Evolutionary conservation across 305 asterid species (phyloP), one percentile per base, ranked within the genome.

Genomic region (Rubia tinctorum): DNA sequence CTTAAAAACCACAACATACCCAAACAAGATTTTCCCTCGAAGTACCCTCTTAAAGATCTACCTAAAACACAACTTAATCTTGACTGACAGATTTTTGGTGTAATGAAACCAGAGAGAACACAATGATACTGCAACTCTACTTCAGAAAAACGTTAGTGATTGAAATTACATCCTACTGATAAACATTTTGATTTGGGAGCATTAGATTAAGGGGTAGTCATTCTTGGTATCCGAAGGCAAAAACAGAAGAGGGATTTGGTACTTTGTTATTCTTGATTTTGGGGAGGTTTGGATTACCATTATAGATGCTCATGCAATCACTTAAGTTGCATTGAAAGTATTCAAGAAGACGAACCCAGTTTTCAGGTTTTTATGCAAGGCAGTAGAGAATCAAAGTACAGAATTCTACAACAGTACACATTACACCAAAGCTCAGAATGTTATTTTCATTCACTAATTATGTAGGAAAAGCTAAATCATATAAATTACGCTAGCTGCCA

Each of bases 271-370:
- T 45, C 44, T 68, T 30, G 59, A 44, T 68, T 45, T 14, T 47
- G 12, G 12, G 22, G 59, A 68, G 40, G 20, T 45, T 45, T 44
- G 40, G 47, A 49, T 65, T 17, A 51, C 6, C 53, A 23, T 15
- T 44, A 15, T 4, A 45, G 25, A 55, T 65, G 40, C 15, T 22
- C 25, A 6, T 23, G 60, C 2, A 7, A 62, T 44, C 51, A 42
- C 25, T 14, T 8, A 12, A 39, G 17, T 10, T 9, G 7, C 8
- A 30, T 0, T 49, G 39, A 20, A 27, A 1, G 23, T 67, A 23
- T 43, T 49, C 23, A 56, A 51, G 7, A 69, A 23, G 23, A 70
- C 67, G 61, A 67, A 42, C 73, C 42, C 37, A 66, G n/a, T 5
- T 53, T 3, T 15, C 68, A 45, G 13, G 42, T 56, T 47, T 73